These are phyloP conservation scores for Dipteronia dyeriana DNA, from an alignment of 345 rosid species.

Conservation along the genomic window DNA sequence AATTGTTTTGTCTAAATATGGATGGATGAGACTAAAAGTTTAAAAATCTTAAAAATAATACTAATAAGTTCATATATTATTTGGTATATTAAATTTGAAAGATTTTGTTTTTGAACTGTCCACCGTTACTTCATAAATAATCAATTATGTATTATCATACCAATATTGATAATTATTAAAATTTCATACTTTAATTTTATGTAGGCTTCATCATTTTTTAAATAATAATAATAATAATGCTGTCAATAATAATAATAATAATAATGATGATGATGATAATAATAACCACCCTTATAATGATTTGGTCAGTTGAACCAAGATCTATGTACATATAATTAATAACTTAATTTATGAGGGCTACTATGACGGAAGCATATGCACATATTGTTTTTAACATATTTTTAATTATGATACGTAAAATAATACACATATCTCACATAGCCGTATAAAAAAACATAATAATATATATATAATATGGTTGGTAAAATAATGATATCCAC, in stretches of 20 bases:
- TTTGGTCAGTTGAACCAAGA: conserved; percentile 15
- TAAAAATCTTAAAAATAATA: too few relatives aligned
- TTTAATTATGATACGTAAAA: not conserved
- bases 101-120: not conserved
- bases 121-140: not conserved
- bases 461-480: conserved; percentile 6
- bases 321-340: not conserved
- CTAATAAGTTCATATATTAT: not conserved
- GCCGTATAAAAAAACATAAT: not conserved
- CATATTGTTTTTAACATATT: not conserved
- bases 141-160: not conserved
- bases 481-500: conserved; percentile 6
- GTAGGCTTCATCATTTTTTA: not conserved
- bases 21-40: too few relatives aligned
- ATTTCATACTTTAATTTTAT: not conserved
- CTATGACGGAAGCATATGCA: not conserved
- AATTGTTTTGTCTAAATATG: too few relatives aligned
- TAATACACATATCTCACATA: not conserved
- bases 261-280: not conserved
- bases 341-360: not conserved
- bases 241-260: not conserved
- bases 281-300: not conserved
- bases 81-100: not conserved
- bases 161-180: not conserved
- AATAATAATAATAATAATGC: not conserved